Base-by-base conservation (phyloP, 192 early-diverging fungal species). In the Jimgerdemannia lactiflua region DNA sequence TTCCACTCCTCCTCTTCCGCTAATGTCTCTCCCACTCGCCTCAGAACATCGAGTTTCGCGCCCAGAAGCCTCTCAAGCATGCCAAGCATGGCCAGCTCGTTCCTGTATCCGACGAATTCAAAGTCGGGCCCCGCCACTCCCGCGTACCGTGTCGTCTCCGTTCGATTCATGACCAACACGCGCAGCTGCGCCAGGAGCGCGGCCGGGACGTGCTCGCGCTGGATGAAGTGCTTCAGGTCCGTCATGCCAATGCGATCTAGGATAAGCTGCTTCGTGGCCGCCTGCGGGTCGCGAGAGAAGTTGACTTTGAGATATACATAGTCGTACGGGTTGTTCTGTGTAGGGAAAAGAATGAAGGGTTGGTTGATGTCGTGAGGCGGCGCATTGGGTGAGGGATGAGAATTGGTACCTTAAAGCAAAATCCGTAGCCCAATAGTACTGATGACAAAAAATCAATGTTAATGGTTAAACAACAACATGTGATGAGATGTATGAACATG, bases 391-490 rank as follows among this genome's bases (percentile, higher is more conserved):
- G 29, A 29, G 29, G 29, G 29, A 29, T 29, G 29, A 29, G 29
- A 29, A 29, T 29, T 29, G 29, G 67, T 73, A 85, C 83, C 69
- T 80, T 74, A 14, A 89, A 79, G 72, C 91, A 92, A 74, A 93
- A 93, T 10, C 91, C 92, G 72, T 92, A 93, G 3, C 91, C 90
- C 41, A 89, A 42, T 69, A 92, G 80, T n/a, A 87, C 85, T 88
- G 66, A 42, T 9, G 43, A 7, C 39, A 19, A 19, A 41, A 49
- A 42, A 64, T 18, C 44, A 20, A 11, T 14, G 43, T 72, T 49
- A 70, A 59, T 59, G 18, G n/a, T 49, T 68, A 65, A 41, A 39
- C 11, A 74, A 64, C 42, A 43, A 40, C 18, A 54, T 10, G 8
- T 0, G 29, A 29, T 29, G 29, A 29, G 29, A 29, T 29, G 29